A percentile compares a stretch with the other conserved stretches of the same genome.
Evolutionary conservation across 2,329 filamentous ascomycete species (phyloP).

Genomic region (Lachnellula cervina): DNA sequence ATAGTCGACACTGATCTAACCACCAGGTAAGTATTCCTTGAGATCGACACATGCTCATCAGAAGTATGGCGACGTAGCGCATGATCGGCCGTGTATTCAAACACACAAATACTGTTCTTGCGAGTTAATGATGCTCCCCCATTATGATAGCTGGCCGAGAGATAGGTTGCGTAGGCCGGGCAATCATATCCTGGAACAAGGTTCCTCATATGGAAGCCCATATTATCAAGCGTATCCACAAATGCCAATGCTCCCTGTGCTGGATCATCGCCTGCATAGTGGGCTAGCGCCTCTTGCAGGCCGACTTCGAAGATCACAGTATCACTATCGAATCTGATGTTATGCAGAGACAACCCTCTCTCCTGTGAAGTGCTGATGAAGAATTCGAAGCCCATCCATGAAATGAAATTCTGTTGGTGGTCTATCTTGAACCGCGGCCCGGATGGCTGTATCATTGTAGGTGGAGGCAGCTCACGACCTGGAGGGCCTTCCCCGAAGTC

Average conservation of each 20-base stretch:
- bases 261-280: constrained; percentile 32
- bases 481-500: constrained; percentile 5
- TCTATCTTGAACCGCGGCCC: constrained; percentile 20
- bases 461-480: constrained; percentile 10
- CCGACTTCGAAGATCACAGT: constrained; percentile 51
- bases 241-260: constrained; percentile 24
- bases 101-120: constrained; percentile 49
- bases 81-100: constrained; percentile 47
- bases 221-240: constrained; percentile 32
- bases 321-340: constrained; percentile 51
- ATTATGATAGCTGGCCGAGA: constrained; percentile 43
- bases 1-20: constrained; percentile 46
- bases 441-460: constrained; percentile 10
- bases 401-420: constrained; percentile 11
- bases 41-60: constrained; percentile 37
- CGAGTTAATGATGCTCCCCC: constrained; percentile 41
- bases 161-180: constrained; percentile 45
- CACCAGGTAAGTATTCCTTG: constrained; percentile 44
- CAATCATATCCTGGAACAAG: constrained; percentile 38
- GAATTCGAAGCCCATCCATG: constrained; percentile 33
- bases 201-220: constrained; percentile 28
- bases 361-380: constrained; percentile 47
- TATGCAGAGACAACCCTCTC: constrained; percentile 44
- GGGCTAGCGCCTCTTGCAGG: constrained; percentile 45
- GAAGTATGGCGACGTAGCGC: constrained; percentile 47